A percentile compares a stretch with the other conserved stretches of the same genome.
These are phyloP conservation scores for Apiotrichum brassicae DNA, from an alignment of 1,284 basidiomycete genomes.

Conservation along the genomic window DNA sequence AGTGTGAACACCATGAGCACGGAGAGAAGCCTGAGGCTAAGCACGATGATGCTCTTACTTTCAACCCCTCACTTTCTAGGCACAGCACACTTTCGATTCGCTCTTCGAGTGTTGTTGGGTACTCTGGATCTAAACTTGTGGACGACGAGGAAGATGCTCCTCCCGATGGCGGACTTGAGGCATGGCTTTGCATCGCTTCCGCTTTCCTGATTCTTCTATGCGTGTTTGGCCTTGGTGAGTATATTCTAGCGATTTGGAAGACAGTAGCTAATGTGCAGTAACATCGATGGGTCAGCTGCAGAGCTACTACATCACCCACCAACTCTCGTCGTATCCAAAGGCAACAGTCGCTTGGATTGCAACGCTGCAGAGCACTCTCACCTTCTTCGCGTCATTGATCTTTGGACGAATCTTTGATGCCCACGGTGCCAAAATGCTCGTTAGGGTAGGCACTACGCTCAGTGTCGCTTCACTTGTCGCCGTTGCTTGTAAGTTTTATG, in stretches of 20 bases:
- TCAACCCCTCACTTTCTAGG: too few relatives aligned
- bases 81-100: too few relatives aligned
- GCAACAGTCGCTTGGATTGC: slow-evolving; percentile 17
- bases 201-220: slow-evolving; percentile 21
- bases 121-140: too few relatives aligned
- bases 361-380: slow-evolving; percentile 22
- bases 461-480: slow-evolving; percentile 17
- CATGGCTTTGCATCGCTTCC: slow-evolving; percentile 19
- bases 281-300: slow-evolving; percentile 21
- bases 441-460: slow-evolving; percentile 17
- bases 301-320: slow-evolving; percentile 16
- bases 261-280: slow-evolving; percentile 4
- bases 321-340: slow-evolving; percentile 9
- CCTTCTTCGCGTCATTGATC: slow-evolving; percentile 23
- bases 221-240: slow-evolving; percentile 20
- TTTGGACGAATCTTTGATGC: slow-evolving; percentile 24
- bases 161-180: slow-evolving; percentile 19
- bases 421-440: slow-evolving; percentile 18
- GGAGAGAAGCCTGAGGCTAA: too few relatives aligned
- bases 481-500: slow-evolving; percentile 17
- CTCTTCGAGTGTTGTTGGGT: too few relatives aligned
- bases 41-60: too few relatives aligned
- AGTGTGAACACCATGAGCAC: too few relatives aligned
- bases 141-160: too few relatives aligned
- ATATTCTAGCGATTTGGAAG: too few relatives aligned